phyloP scores from a whole-genome alignment of 2,329 filamentous ascomycete species.

The Mollisiaceae sp. region DNA sequence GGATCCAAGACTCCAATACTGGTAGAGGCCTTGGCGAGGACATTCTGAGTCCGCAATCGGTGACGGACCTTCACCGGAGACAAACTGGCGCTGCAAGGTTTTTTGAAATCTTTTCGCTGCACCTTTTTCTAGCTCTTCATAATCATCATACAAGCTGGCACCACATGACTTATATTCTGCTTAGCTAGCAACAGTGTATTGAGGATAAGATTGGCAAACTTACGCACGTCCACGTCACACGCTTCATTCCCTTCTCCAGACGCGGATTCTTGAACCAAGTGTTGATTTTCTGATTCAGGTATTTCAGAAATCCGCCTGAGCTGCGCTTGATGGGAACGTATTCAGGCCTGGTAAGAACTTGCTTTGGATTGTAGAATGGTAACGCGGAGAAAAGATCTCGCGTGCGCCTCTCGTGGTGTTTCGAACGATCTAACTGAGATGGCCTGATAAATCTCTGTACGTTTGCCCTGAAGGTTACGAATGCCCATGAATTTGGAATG shows the following conservation, averaged over 20 bases:
- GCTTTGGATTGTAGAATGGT: background rate
- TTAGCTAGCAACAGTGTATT: background rate
- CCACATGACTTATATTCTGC: background rate
- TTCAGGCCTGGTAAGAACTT: background rate
- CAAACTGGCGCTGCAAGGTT: background rate
- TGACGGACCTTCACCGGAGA: background rate
- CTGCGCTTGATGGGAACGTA: background rate
- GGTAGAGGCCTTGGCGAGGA: background rate
- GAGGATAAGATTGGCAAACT: background rate
- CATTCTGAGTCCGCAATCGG: background rate
- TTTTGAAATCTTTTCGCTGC: background rate
- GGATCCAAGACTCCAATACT: background rate
- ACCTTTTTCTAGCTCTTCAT: background rate
- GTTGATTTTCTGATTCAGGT: background rate
- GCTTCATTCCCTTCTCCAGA: slow-evolving; percentile 1
- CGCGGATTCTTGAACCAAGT: background rate
- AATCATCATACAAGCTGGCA: slow-evolving; percentile 3
- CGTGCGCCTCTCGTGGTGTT: background rate
- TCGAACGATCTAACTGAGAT: background rate
- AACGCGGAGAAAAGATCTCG: background rate
- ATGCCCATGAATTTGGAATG: background rate
- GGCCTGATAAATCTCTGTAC: background rate
- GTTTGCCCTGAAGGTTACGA: background rate
- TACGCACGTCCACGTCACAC: background rate
- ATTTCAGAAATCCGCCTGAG: too few relatives aligned